Evolutionary conservation across 331 rosid genomes (phyloP).

Genomic region (Quercus lobata): DNA sequence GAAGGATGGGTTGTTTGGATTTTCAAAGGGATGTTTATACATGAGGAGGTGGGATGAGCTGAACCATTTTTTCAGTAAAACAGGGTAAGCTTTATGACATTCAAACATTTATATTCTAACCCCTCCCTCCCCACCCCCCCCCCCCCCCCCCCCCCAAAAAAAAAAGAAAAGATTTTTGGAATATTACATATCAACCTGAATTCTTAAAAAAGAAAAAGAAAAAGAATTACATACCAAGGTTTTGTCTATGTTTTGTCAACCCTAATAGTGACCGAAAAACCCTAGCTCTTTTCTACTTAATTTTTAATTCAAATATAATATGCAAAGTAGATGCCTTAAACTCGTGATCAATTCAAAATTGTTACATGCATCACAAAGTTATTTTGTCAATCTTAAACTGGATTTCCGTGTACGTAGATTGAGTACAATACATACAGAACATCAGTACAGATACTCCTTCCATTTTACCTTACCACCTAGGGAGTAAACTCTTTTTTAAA

Average conservation of each 20-base stretch:
- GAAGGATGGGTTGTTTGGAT: conserved; percentile 73
- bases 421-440: no score
- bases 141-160: background rate
- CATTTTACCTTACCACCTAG: background rate
- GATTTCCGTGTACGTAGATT: background rate
- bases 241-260: background rate
- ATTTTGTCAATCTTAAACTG: background rate
- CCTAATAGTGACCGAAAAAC: background rate
- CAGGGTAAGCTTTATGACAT: conserved; percentile 62
- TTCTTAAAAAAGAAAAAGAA: background rate
- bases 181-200: background rate
- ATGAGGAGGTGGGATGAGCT: conserved; percentile 97
- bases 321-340: background rate
- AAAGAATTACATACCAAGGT: background rate
- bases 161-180: background rate
- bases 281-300: background rate
- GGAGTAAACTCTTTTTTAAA: background rate
- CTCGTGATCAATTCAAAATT: background rate
- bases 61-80: conserved; percentile 68
- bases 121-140: background rate
- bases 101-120: background rate
- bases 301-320: background rate
- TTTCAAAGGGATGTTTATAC: conserved; percentile 88
- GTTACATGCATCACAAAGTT: background rate
- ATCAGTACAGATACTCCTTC: background rate